Evolutionary conservation across 306 rosid species (phyloP).

Genomic region (Gillenia trifoliata): DNA sequence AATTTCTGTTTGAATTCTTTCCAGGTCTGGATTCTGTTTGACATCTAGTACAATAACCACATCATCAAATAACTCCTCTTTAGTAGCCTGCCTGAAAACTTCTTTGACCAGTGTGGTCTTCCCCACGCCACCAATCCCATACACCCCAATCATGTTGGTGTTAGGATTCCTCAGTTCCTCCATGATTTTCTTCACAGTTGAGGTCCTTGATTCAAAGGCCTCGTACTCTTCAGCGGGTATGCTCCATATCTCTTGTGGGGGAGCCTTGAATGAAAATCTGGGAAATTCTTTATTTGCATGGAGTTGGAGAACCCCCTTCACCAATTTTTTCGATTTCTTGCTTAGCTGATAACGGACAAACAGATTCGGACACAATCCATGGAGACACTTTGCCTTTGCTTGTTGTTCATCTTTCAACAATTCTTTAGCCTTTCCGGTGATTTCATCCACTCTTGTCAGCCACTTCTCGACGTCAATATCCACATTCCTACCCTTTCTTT

Average conservation of each 20-base stretch:
- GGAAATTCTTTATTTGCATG: not conserved
- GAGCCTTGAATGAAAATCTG: not conserved
- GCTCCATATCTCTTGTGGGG: not conserved
- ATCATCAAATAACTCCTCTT: slow-evolving; percentile 18
- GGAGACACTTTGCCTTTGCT: not conserved
- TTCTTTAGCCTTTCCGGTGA: not conserved
- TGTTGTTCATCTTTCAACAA: not conserved
- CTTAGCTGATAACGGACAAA: not conserved
- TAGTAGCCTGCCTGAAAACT: not conserved
- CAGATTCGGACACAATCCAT: not conserved
- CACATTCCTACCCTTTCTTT: not conserved
- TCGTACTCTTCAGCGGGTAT: not conserved
- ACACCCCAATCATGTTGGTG: not conserved
- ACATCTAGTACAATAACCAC: slow-evolving; percentile 19
- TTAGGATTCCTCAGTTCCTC: not conserved
- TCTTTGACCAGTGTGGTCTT: not conserved
- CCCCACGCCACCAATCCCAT: not conserved
- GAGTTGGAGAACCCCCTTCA: not conserved
- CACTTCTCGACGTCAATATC: not conserved
- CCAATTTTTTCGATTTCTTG: not conserved
- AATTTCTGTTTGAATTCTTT: slow-evolving; percentile 21
- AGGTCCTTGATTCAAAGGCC: not conserved
- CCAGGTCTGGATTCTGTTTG: slow-evolving; percentile 4
- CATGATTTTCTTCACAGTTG: not conserved
- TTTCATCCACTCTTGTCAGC: not conserved